Evolutionary conservation across 768 basidiomycete species (phyloP).

Genomic region (Cystobasidiopsis lactophilus): DNA sequence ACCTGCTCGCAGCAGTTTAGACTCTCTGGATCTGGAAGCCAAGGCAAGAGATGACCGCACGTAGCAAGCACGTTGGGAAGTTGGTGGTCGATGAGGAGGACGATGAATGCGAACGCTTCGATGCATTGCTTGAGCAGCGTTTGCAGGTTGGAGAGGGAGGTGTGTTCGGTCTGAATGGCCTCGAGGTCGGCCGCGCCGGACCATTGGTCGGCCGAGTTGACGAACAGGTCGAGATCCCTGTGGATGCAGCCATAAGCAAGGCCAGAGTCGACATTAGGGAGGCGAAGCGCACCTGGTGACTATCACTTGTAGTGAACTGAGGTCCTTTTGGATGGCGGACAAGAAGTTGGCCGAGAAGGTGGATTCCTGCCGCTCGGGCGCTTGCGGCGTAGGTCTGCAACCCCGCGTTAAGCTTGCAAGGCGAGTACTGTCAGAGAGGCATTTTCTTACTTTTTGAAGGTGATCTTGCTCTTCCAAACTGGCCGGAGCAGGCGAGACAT

Average conservation of each 20-base stretch:
- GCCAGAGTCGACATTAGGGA: neutral
- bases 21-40: slow-evolving; percentile 4
- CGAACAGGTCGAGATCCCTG: slow-evolving; percentile 66
- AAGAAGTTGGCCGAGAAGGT: neutral
- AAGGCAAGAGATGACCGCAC: slow-evolving; percentile 30
- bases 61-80: slow-evolving; percentile 61
- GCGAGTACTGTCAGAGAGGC: neutral
- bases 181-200: slow-evolving; percentile 45
- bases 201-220: slow-evolving; percentile 41
- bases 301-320: neutral
- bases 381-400: slow-evolving; percentile 3
- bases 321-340: neutral
- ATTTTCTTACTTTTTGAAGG: slow-evolving; percentile 17
- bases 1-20: slow-evolving; percentile 29
- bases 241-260: slow-evolving; percentile 24
- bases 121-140: slow-evolving; percentile 60
- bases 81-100: slow-evolving; percentile 76
- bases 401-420: too few species aligned
- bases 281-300: neutral
- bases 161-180: slow-evolving; percentile 55
- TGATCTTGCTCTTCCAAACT: slow-evolving; percentile 67
- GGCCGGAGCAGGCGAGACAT: slow-evolving; percentile 65
- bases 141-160: slow-evolving; percentile 34
- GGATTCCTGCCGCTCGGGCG: neutral
- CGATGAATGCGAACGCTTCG: slow-evolving; percentile 80